A percentile compares a stretch with the other conserved stretches of the same genome.
Conservation (phyloP, 352 stramenopile genomes). For the Phytopythium montanum region DNA sequence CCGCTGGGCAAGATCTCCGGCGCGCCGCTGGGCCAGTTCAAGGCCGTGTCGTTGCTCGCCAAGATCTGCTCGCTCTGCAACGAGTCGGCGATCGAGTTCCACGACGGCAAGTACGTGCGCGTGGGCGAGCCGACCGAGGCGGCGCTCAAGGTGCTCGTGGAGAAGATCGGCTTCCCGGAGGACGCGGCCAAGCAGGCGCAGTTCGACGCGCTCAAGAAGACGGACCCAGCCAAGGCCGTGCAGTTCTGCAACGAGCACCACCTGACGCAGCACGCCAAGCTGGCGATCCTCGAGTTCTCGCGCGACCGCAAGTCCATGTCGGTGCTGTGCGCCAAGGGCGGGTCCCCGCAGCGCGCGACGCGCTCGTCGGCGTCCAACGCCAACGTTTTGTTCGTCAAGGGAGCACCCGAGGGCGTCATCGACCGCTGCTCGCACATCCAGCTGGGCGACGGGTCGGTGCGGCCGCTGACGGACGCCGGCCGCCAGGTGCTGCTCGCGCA, state of each 20-base stretch:
- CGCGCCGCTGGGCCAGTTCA: slow-evolving; percentile 49
- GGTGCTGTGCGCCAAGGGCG: slow-evolving; percentile 82
- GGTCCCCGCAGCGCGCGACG: slow-evolving; percentile 36
- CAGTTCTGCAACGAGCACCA: slow-evolving; percentile 86
- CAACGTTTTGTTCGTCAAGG: slow-evolving; percentile 98
- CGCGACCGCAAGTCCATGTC: slow-evolving; percentile 98
- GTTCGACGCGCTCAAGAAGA: slow-evolving; percentile 46
- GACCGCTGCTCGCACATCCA: slow-evolving; percentile 94
- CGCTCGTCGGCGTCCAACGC: slow-evolving; percentile 60
- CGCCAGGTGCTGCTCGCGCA: slow-evolving; percentile 87
- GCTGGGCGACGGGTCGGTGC: slow-evolving; percentile 89
- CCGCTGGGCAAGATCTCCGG: slow-evolving; percentile 74
- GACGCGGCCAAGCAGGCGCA: slow-evolving; percentile 62
- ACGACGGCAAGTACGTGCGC: slow-evolving; percentile 84
- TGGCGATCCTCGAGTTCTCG: slow-evolving; percentile 95
- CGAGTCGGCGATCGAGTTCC: slow-evolving; percentile 91
- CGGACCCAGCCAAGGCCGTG: slow-evolving; percentile 65
- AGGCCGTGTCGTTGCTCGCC: slow-evolving; percentile 81
- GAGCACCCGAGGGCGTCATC: slow-evolving; percentile 96
- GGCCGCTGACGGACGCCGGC: slow-evolving; percentile 89
- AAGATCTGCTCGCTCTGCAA: slow-evolving; percentile 96
- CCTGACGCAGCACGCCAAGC: slow-evolving; percentile 80
- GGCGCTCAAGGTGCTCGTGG: slow-evolving; percentile 92
- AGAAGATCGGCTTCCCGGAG: slow-evolving; percentile 92
- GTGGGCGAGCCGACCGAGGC: slow-evolving; percentile 97